Percentiles rank a stretch among this genome's conserved stretches.
phyloP scores from a whole-genome alignment of 805 yeast genomes.

The Yamadazyma ubonensis region DNA sequence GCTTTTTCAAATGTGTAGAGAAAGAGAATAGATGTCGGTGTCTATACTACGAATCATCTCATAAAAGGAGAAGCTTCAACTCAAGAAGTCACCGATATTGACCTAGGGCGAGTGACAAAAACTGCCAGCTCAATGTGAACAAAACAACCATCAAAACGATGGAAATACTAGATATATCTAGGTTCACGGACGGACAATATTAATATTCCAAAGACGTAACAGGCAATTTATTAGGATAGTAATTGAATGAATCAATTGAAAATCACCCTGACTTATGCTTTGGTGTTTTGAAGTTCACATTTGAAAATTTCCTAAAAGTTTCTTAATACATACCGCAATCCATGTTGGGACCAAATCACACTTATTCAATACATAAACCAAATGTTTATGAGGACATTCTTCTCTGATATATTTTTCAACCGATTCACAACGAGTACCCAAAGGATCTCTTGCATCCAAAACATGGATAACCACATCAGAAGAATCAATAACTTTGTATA shows the following conservation, averaged over 20 bases:
- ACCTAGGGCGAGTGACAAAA: conserved; percentile 45
- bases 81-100: conserved; percentile 65
- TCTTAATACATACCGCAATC: conserved; percentile 88
- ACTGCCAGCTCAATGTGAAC: conserved; percentile 34
- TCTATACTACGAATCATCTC: conserved; percentile 82
- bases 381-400: conserved; percentile 95
- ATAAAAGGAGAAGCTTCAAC: conserved; percentile 57
- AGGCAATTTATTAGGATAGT: conserved; percentile 57
- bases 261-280: conserved; percentile 81
- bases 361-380: conserved; percentile 90
- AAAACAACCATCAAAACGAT: conserved; percentile 37
- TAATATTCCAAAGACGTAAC: conserved; percentile 97
- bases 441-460: conserved; percentile 94
- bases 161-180: conserved; percentile 35
- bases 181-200: conserved; percentile 57
- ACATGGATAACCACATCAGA: conserved; percentile 97
- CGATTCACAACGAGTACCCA: conserved; percentile 91
- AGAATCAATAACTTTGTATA: conserved; percentile 94
- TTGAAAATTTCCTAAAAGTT: background rate
- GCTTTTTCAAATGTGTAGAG: background rate
- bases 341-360: conserved; percentile 98
- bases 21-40: conserved; percentile 54
- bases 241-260: conserved; percentile 32
- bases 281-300: conserved; percentile 44
- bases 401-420: conserved; percentile 91